Percentiles rank a stretch among this genome's conserved stretches.
Evolutionary conservation across 176 grass and related monocot species (phyloP).

Genomic region (Guadua angustifolia): DNA sequence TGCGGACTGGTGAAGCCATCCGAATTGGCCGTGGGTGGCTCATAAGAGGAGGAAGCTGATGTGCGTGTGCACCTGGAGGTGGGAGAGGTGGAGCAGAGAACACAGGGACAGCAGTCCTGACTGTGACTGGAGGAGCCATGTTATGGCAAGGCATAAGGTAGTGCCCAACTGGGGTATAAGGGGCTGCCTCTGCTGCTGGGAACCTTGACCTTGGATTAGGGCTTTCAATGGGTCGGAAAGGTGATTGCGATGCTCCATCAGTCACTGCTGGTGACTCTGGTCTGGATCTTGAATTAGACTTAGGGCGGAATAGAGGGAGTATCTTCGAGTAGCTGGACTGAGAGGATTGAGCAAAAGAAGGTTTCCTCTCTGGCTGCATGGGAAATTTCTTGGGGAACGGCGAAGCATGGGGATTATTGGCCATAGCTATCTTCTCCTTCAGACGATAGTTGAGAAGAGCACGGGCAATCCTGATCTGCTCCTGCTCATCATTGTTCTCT

Average conservation of each 20-base stretch:
- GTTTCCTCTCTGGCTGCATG: constrained; percentile 66
- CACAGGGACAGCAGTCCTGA: constrained; percentile 88
- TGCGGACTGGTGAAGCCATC: constrained; percentile 85
- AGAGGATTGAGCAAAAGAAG: constrained; percentile 58
- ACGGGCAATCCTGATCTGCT: constrained; percentile 93
- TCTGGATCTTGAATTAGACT: constrained; percentile 67
- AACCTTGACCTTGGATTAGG: constrained; percentile 65
- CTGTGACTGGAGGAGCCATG: constrained; percentile 92
- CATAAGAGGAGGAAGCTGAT: constrained; percentile 75
- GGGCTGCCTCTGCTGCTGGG: constrained; percentile 69
- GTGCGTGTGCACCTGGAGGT: constrained; percentile 54
- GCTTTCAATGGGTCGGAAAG: constrained; percentile 38
- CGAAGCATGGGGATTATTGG: constrained; percentile 74
- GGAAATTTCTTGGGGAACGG: constrained; percentile 98
- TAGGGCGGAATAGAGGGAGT: constrained; percentile 84
- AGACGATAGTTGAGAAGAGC: constrained; percentile 91
- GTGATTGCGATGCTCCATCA: constrained; percentile 49
- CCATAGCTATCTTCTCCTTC: constrained; percentile 96
- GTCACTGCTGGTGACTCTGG: constrained; percentile 50
- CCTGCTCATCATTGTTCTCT: constrained; percentile 91
- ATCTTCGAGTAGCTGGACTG: constrained; percentile 86
- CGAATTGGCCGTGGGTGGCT: constrained; percentile 61
- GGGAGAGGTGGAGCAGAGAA: constrained; percentile 94
- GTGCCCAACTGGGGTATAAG: constrained; percentile 92
- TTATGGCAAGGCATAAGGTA: constrained; percentile 72